Evolutionary conservation across 257 asterid species (phyloP).

Genomic region (Capsicum chinense): DNA sequence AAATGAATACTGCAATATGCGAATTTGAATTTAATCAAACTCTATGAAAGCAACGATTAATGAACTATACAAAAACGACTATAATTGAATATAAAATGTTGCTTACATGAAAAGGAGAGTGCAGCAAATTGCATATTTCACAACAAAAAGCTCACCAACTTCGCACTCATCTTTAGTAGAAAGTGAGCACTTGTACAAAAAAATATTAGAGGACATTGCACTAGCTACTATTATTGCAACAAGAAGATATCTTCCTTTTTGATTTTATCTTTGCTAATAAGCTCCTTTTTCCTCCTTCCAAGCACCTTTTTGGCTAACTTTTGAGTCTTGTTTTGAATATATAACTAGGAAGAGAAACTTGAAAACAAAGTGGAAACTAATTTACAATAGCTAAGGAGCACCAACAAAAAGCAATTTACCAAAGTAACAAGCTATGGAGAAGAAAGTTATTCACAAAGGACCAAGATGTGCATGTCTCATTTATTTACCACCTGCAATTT

Average conservation of each 20-base stretch:
- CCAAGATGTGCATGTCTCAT: not conserved
- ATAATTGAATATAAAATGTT: not conserved
- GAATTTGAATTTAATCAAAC: too few relatives aligned
- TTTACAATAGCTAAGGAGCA: slow-evolving; percentile 29
- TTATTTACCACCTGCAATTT: slow-evolving; percentile 46
- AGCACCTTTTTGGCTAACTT: not conserved
- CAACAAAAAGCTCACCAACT: slow-evolving; percentile 25
- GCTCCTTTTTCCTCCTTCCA: not conserved
- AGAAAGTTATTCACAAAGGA: slow-evolving; percentile 27
- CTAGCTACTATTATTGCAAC: slow-evolving; percentile 1
- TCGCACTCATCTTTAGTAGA: slow-evolving; percentile 6
- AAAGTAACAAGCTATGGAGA: slow-evolving; percentile 14
- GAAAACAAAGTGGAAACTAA: slow-evolving; percentile 27
- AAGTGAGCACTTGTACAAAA: slow-evolving; percentile 25
- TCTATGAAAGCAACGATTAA: too few relatives aligned
- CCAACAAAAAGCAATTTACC: slow-evolving; percentile 37
- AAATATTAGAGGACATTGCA: slow-evolving; percentile 13
- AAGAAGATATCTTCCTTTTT: too few relatives aligned
- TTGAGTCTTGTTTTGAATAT: slow-evolving; percentile 3
- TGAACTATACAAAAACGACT: too few relatives aligned
- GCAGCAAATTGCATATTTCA: slow-evolving; percentile 8
- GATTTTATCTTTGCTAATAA: too few relatives aligned
- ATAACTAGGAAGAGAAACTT: slow-evolving; percentile 25
- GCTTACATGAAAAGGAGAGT: not conserved
- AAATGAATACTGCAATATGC: too few relatives aligned